Base-by-base conservation (phyloP, 208 protist species). In the Acanthamoeba royreba region DNA sequence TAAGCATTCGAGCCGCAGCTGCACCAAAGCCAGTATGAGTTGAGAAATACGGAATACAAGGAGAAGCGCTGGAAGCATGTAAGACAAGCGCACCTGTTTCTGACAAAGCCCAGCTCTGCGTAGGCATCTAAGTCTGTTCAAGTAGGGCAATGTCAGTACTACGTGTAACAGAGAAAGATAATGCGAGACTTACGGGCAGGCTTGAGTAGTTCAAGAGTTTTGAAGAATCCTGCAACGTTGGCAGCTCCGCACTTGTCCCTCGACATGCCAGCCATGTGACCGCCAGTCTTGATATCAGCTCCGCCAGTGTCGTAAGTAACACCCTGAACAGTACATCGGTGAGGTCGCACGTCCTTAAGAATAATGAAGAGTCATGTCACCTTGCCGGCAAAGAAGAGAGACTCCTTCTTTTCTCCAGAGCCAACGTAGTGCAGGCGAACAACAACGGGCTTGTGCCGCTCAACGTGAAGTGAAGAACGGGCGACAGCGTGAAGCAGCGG, bases 281-380 rank as follows among this genome's bases (percentile, higher is more conserved):
- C 89, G 33, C 52, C 61, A 33, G 53, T 43, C 47, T 86, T 89
- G 7, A 89, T 63, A 43, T 95, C 94, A 13, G 94, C 94, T 42
- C 94, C 94, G n/a, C 94, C 94, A n/a, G 94, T 95, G 66, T 95
- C 94, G 45, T 95, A 95, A 25, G 72, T 87, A 35, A 94, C 55
- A 52, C 93, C 87, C 43, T 61, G 13, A 13, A n/a, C 35, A 28
- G 33, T 17, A 33, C 15, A 7, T 83, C 53, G 15, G 9, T 5
- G 22, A 45, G 11, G 11, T 35, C 31, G 35, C n/a, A 40, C 25
- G 19, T 17, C 13, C 22, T 31, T 5, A 43, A 43, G 31, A 55
- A 19, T 7, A 85, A 55, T 9, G 8, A 49, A 81, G 19, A 7
- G n/a, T 13, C 42, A 85, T 49, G n/a, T 22, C 47, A 46, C 89